These are phyloP conservation scores for Nemania sp. DNA, from an alignment of 2,329 filamentous ascomycete genomes.

Conservation along the genomic window DNA sequence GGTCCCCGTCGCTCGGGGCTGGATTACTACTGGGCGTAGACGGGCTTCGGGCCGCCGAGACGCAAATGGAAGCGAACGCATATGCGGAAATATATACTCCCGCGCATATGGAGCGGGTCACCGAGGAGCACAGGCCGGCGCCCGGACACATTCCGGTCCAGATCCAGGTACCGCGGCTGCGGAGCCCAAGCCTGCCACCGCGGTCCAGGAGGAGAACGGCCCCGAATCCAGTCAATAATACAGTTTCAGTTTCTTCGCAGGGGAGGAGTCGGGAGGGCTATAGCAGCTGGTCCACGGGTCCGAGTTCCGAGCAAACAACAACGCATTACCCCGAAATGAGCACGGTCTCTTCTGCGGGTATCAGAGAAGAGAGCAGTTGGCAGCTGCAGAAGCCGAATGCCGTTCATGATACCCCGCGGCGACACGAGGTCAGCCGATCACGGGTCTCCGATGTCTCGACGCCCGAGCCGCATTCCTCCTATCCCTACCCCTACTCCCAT, in stretches of 20 bases:
- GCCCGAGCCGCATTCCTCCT: not conserved
- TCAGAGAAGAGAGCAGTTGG: slow-evolving; percentile 17
- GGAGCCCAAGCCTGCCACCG: slow-evolving; percentile 24
- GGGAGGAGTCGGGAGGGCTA: not conserved
- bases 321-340: not conserved
- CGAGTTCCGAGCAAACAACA: slow-evolving; percentile 1
- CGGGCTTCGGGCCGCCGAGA: not conserved
- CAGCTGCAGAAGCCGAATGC: slow-evolving; percentile 18
- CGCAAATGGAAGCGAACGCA: not conserved
- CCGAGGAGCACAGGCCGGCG: slow-evolving; percentile 1
- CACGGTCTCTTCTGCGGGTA: not conserved
- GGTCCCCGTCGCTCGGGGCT: slow-evolving; percentile 10
- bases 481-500: too few species aligned
- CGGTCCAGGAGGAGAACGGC: slow-evolving; percentile 12
- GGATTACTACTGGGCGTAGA: too few species aligned
- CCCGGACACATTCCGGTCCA: slow-evolving; percentile 11
- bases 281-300: not conserved
- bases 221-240: not conserved
- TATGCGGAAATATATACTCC: not conserved
- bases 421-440: slow-evolving; percentile 10
- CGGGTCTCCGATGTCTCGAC: slow-evolving; percentile 3
- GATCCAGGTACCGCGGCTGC: slow-evolving; percentile 25
- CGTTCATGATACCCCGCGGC: slow-evolving; percentile 11
- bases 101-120: slow-evolving; percentile 4
- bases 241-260: not conserved